Base-by-base conservation (phyloP, 73 alveolate genomes). In the Paramecium caudatum region DNA sequence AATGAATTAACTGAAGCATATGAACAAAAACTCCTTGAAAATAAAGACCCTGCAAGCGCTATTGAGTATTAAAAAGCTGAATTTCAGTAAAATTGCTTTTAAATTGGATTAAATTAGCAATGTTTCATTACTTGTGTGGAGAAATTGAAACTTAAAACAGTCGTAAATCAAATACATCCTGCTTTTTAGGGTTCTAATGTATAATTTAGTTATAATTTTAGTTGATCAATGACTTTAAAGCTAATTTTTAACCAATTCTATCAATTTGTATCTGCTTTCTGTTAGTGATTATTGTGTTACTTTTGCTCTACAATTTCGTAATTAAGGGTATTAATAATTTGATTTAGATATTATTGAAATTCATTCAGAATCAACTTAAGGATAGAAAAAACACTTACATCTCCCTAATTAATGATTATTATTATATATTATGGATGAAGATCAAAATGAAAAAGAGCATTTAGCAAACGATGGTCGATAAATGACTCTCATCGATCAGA, bases 401-500 rank as follows among this genome's bases (percentile, higher is more conserved):
- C n/a, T n/a, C n/a, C n/a, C n/a, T n/a, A n/a, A n/a, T n/a, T n/a
- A n/a, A n/a, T n/a, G n/a, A n/a, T n/a, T n/a, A n/a, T n/a, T n/a
- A n/a, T n/a, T n/a, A n/a, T n/a, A n/a, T n/a, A n/a, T n/a, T n/a
- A 55, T 55, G 80, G 80, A 55, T 7, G 80, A 55, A 12, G 80
- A 55, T 27, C 30, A 55, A 23, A 10, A 55, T 2, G 80, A 55
- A 23, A 55, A 55, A 55, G 10, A 55, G 9, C 80, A 55, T 9
- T 43, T 55, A 27, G 80, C 80, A 1, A 74, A 43, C 43, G 88
- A 74, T 45, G 88, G 88, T 41, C 17, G 88, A 74, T 74, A 16
- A 39, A 74, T 74, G 88, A 45, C 69, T 74, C 21, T 94, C 91
- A 94, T 96, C 10, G 99, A 96, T 78, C 91, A 93, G 82, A 94